These are phyloP conservation scores for Chaetomium sp. DNA, from an alignment of 2,329 filamentous ascomycete species.

Conservation along the genomic window DNA sequence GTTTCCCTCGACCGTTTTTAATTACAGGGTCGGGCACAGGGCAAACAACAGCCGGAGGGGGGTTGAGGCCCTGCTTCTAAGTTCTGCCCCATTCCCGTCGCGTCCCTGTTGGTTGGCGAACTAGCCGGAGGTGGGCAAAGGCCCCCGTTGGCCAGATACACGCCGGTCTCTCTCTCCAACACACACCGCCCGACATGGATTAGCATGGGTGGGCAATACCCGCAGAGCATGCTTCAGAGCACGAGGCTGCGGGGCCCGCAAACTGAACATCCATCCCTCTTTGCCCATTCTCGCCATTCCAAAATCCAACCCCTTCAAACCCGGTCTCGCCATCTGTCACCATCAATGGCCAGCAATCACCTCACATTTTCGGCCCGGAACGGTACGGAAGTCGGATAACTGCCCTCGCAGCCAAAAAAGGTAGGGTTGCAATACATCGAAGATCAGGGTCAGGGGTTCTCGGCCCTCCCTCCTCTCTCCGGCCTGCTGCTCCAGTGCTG, in stretches of 20 bases:
- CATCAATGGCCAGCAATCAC: not conserved
- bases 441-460: constrained; percentile 2
- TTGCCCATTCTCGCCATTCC: not conserved
- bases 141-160: not conserved
- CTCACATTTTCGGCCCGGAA: not conserved
- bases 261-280: not conserved
- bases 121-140: not conserved
- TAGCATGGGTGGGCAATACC: not conserved
- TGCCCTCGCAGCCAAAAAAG: not conserved
- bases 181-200: not conserved
- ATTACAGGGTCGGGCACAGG: not conserved
- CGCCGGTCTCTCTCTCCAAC: not conserved
- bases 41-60: not conserved
- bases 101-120: not conserved
- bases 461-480: not conserved
- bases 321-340: not conserved
- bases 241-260: not conserved
- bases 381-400: not conserved
- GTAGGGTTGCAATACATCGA: constrained; percentile 12
- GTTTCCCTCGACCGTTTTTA: not conserved
- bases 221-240: not conserved
- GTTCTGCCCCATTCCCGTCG: not conserved
- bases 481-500: too few species aligned
- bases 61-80: not conserved
- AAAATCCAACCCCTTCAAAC: not conserved